Base-by-base conservation (phyloP, 2,329 filamentous ascomycete genomes). In the Ilyonectria sp. region DNA sequence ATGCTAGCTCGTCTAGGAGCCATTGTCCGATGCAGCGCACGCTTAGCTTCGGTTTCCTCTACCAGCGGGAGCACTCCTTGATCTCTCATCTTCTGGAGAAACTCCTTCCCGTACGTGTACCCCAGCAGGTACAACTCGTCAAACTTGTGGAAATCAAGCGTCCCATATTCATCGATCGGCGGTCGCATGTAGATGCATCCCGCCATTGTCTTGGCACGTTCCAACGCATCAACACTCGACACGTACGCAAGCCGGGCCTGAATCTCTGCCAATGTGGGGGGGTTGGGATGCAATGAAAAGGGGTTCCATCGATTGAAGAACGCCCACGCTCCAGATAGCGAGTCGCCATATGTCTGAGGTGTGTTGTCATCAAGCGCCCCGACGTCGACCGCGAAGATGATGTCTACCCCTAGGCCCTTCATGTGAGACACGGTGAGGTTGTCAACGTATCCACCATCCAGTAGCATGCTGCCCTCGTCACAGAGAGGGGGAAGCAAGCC, bases 111-210 rank as follows among this genome's bases (percentile, higher is more conserved):
- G 77, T 91, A 99, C 61, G 89, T 87, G 81, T 97, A 97, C 1
- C 96, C 97, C 11, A 98, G 87, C 73, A 92, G 87, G 77, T 97
- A 97, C 60, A 99, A 95, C 85, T 99, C 97, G 76, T 98, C 95
- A 80, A 99, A 99, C 80, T 97, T 98, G 69, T 91, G 93, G 84
- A 99, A 99, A 65, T 99, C 96, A 33, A 99, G 84, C 1, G 96
- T 99, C 5, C 95, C 96, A 75, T 97, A 99, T 1, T 90, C 87
- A 77, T 98, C 96, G 69, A 99, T 93, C 0, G 96, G 96, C 5
- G 97, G 97, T 1, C 96, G 90, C 94, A 99, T 97, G 80, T 99
- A 99, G 59, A 97, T 86, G 80, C 95, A 98, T 0, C 96, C 96
- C 0, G 94, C 90, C 76, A 93, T 95, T 5, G 87, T 92, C 86